Evolutionary conservation across 2,329 filamentous ascomycete species (phyloP), one percentile per base, ranked within the genome.

Genomic region (Setomelanomma holmii): DNA sequence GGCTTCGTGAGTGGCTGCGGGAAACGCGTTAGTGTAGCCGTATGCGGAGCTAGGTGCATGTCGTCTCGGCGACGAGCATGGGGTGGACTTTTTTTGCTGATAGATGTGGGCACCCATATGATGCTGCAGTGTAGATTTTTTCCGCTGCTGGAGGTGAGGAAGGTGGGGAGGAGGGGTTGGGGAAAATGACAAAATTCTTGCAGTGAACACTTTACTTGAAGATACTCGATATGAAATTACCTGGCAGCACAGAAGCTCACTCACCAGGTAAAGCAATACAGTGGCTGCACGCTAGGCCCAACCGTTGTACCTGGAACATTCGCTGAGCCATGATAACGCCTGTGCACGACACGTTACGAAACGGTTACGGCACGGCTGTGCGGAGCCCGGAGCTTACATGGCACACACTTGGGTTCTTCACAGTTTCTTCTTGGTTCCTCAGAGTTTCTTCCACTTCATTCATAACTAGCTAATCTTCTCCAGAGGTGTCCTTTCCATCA

Each of bases 311-410:
- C 45, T 49, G 56, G 62, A 56, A 60, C 58, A 52, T 2, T 16
- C 12, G 40, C 6, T 16, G 23, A 22, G 53, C 53, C 59, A 51
- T 54, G 51, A 64, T 65, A 58, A 65, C 61, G 61, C 61, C 60
- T 56, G 55, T 58, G 60, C 61, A 57, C 49, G 53, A 55, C 51
- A 60, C 53, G 55, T 63, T 64, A 66, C 63, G 63, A 60, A 66
- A 64, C 61, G 53, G 50, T 61, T 56, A 55, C 60, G 61, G 60
- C 59, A 63, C 56, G 52, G 54, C 56, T 43, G 43, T 47, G 52
- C 56, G 51, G 60, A 58, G 55, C 55, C 50, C 50, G 61, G 55
- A 53, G 55, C 55, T 55, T 49, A 56, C 10, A 19, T 42, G 40
- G 30, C 17, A 36, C 34, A 34, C 40, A 17, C 7, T 33, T 43